phyloP scores from a whole-genome alignment of 495 filamentous ascomycete genomes.

The Aspergillus panamensis region DNA sequence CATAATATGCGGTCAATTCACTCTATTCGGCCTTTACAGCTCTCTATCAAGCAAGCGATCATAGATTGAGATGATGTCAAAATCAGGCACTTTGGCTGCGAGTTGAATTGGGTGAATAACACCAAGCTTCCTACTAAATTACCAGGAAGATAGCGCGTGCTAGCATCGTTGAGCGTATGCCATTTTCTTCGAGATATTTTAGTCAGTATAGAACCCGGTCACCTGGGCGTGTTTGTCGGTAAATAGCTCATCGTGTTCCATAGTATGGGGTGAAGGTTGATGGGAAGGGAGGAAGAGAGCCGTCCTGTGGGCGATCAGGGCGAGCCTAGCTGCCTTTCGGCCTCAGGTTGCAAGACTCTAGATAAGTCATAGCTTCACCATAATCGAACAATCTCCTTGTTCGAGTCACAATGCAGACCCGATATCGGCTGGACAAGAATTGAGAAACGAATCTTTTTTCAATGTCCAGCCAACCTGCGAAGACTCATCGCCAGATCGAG shows the following conservation, averaged over 20 bases:
- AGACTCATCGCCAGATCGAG: no score
- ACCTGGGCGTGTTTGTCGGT: no score
- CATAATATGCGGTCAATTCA: no score
- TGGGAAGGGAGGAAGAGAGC: no score
- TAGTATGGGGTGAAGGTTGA: no score
- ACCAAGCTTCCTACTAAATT: not conserved
- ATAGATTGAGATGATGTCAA: no score
- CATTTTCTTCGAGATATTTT: not conserved
- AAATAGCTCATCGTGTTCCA: no score
- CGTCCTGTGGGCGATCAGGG: no score
- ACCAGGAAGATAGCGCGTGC: not conserved
- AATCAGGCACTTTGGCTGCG: no score
- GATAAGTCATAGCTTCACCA: not conserved
- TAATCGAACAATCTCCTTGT: not conserved
- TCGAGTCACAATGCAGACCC: not conserved
- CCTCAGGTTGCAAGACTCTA: not conserved
- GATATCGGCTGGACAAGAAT: not conserved
- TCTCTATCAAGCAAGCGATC: not conserved
- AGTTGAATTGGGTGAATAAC: slow-evolving; percentile 1
- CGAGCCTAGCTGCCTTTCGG: not conserved
- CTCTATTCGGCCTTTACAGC: no score
- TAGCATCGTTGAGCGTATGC: not conserved
- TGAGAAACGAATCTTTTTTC: not conserved
- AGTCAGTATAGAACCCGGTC: not conserved
- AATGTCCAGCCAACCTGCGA: no score